Evolutionary conservation across 768 basidiomycete genomes (phyloP).

Genomic region (Lentinula edodes): DNA sequence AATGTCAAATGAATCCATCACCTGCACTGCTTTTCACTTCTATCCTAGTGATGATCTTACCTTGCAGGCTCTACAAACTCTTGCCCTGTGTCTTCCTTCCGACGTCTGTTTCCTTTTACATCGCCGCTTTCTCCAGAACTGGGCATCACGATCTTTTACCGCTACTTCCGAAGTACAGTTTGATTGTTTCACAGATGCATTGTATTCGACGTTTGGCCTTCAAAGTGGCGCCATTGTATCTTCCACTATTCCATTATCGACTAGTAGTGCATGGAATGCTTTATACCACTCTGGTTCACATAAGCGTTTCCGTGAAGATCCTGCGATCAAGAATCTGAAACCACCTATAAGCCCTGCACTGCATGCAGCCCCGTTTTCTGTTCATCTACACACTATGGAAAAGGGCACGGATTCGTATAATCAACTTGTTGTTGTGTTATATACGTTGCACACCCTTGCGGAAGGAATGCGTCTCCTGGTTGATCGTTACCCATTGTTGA

Average conservation of each 20-base stretch:
- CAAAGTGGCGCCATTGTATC: neutral
- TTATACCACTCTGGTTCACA: constrained; percentile 40
- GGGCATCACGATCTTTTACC: constrained; percentile 44
- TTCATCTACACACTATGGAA: constrained; percentile 8
- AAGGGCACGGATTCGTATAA: constrained; percentile 16
- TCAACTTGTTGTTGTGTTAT: constrained; percentile 54
- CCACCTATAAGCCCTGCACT: constrained; percentile 19
- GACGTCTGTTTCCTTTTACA: constrained; percentile 55
- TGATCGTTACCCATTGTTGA: constrained; percentile 48
- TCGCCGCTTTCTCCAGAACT: constrained; percentile 46
- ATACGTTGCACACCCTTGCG: constrained; percentile 74
- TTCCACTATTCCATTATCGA: neutral
- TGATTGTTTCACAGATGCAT: constrained; percentile 45
- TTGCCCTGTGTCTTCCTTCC: constrained; percentile 56
- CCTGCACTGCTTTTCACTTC: constrained; percentile 49
- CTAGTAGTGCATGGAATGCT: constrained; percentile 36
- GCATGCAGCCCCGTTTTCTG: constrained; percentile 12
- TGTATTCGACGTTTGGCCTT: constrained; percentile 43
- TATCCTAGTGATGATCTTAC: constrained; percentile 53
- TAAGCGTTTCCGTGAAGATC: constrained; percentile 53
- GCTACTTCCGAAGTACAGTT: constrained; percentile 48
- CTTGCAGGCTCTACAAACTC: constrained; percentile 50
- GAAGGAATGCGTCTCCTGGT: constrained; percentile 62
- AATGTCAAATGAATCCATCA: constrained; percentile 44
- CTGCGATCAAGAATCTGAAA: constrained; percentile 41